Base-by-base conservation (phyloP, 2,329 filamentous ascomycete genomes). In the Beauveria brongniartii region DNA sequence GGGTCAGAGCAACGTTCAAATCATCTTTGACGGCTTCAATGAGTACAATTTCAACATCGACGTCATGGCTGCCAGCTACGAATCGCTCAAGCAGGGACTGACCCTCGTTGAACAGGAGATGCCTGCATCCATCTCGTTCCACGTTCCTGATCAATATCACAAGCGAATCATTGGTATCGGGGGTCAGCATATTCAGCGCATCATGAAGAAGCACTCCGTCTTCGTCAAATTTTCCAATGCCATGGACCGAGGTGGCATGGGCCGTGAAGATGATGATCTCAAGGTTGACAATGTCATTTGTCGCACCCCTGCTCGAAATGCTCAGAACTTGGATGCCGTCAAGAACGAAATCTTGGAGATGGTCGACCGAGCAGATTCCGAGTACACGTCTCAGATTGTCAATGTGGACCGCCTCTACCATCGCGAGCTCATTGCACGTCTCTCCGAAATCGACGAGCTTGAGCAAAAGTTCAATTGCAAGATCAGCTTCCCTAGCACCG, bases 21-120 rank as follows among this genome's bases (percentile, higher is more conserved):
- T 99, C 70, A 93, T 99, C 65, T 99, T 99, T 67, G 94, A 99
- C 72, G 92, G 92, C 64, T 99, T 97, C 80, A 96, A 97, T 74
- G 94, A 99, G 78, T 99, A 97, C 82, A 97, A 99, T 76, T 99
- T 99, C 80, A 96, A 97, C 75, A 99, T 99, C 66, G 94, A 99
- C 71, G 93, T 99, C 61, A 92, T 94, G 71, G 92, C 91, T 51
- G 87, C 87, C 60, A 89, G 90, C 67, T 97, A 97, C 72, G 92
- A 97, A 65, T 92, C 92, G 3, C 94, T 94, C 76, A 96, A 94
- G 78, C 90, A 92, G 68, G 94, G 94, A 2, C 79, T 99, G 64
- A 88, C 89, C 65, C 83, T 99, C 62, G 94, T 99, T 20, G 94
- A 99, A 73, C 92, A 97, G 76, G 94, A 99, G 76, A 97, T 99